These are phyloP conservation scores for Pleurotus giganteus DNA, from an alignment of 768 basidiomycete species.

Conservation along the genomic window DNA sequence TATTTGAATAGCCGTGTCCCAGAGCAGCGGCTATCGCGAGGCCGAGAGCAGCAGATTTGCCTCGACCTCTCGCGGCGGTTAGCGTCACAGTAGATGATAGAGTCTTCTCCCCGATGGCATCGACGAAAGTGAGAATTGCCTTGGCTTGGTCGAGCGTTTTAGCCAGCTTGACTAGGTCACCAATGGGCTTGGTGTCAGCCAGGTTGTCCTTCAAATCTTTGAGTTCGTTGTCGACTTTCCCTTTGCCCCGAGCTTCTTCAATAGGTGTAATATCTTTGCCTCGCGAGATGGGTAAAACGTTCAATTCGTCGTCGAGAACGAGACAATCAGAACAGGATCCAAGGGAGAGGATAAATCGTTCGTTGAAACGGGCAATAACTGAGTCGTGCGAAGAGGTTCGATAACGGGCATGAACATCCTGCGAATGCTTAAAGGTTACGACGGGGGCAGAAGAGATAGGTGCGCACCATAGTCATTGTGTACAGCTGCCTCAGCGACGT, in stretches of 20 bases:
- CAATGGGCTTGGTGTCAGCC: conserved; percentile 80
- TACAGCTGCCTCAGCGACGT: conserved; percentile 88
- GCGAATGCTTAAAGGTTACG: not conserved
- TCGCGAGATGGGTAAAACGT: conserved; percentile 92
- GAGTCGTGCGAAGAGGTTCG: conserved; percentile 88
- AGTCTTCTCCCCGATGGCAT: conserved; percentile 91
- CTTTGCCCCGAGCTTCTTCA: conserved; percentile 30
- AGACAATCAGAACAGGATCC: conserved; percentile 92
- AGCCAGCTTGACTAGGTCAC: conserved; percentile 85
- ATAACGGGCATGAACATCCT: conserved; percentile 97
- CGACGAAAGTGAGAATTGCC: conserved; percentile 91
- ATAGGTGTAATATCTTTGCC: conserved; percentile 88
- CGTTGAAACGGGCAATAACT: conserved; percentile 95
- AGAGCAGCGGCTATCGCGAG: conserved; percentile 91
- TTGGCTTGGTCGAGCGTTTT: conserved; percentile 95
- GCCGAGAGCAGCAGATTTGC: conserved; percentile 96
- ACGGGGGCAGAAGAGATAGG: not conserved
- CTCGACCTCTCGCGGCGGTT: conserved; percentile 92
- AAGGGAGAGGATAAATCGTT: conserved; percentile 96
- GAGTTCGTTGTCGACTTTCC: conserved; percentile 60
- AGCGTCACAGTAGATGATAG: conserved; percentile 93
- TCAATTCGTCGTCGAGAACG: conserved; percentile 95
- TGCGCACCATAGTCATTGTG: conserved; percentile 75
- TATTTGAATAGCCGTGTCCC: conserved; percentile 93
- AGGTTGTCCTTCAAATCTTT: conserved; percentile 76